Conservation (phyloP, 23 red algal species). For the Gracilaria caudata region DNA sequence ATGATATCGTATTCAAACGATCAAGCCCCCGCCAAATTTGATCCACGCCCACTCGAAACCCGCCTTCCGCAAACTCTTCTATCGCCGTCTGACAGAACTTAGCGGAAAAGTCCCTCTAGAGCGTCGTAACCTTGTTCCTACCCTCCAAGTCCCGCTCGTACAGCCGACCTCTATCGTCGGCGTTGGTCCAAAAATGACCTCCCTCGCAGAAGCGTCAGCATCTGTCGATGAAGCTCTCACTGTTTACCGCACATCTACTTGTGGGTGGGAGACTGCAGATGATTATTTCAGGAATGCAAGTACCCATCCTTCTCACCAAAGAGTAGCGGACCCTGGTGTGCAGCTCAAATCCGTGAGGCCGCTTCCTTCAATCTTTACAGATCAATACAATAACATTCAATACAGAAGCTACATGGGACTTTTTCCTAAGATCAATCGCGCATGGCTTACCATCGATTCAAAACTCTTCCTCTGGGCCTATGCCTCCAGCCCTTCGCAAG, state of each 20-base stretch:
- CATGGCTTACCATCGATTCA: conserved; percentile 87
- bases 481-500: conserved; percentile 32
- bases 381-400: conserved; percentile 75
- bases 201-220: conserved; percentile 15
- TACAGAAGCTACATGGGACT: conserved; percentile 92
- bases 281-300: conserved; percentile 20
- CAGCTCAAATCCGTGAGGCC: conserved; percentile 40
- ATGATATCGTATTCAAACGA: no score
- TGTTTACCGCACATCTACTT: conserved; percentile 32
- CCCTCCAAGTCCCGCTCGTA: neutral
- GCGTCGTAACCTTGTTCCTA: neutral
- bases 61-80: no score
- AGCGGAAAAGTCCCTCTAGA: no score
- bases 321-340: conserved; percentile 45
- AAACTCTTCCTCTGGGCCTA: conserved; percentile 94
- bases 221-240: conserved; percentile 51
- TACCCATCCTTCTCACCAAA: neutral
- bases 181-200: neutral
- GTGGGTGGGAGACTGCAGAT: conserved; percentile 57
- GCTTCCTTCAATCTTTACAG: conserved; percentile 66
- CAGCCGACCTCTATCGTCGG: neutral
- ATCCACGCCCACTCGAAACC: no score
- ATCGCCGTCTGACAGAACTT: no score
- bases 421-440: conserved; percentile 81
- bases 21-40: no score